Conservation (phyloP, 768 basidiomycete species). For the Chalciporus pseudorubinellus region DNA sequence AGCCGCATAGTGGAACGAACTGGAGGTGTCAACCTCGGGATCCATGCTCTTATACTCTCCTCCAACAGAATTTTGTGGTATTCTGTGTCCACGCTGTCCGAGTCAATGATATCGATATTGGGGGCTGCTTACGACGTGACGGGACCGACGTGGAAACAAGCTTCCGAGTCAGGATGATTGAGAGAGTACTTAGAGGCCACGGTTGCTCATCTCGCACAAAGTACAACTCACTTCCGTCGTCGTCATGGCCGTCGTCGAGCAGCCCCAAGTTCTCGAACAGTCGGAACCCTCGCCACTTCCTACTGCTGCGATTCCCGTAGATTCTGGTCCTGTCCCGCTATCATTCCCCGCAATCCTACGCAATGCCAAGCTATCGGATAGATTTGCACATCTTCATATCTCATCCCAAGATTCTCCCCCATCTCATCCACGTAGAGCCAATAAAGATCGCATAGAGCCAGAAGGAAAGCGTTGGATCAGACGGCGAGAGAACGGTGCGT, state of each 20-base stretch:
- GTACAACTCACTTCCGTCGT: neutral
- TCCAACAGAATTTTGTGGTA: no score
- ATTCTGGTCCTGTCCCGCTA: constrained; percentile 43
- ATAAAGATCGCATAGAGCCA: constrained; percentile 55
- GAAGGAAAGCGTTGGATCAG: constrained; percentile 79
- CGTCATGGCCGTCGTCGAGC: constrained; percentile 10
- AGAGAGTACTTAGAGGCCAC: no score
- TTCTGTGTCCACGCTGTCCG: no score
- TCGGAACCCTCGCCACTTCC: neutral
- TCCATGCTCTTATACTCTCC: no score
- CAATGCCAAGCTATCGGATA: constrained; percentile 50
- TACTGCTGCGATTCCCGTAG: neutral
- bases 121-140: no score
- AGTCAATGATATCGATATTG: no score
- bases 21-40: no score
- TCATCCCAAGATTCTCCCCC: constrained; percentile 8
- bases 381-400: constrained; percentile 52
- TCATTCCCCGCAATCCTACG: constrained; percentile 74
- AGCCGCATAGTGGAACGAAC: no score
- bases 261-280: neutral
- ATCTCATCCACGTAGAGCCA: constrained; percentile 21
- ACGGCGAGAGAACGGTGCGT: constrained; percentile 74
- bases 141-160: no score
- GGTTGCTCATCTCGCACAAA: no score
- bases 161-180: no score